Base-by-base conservation (phyloP, 805 yeast species). In the Candida coquimbonensis region DNA sequence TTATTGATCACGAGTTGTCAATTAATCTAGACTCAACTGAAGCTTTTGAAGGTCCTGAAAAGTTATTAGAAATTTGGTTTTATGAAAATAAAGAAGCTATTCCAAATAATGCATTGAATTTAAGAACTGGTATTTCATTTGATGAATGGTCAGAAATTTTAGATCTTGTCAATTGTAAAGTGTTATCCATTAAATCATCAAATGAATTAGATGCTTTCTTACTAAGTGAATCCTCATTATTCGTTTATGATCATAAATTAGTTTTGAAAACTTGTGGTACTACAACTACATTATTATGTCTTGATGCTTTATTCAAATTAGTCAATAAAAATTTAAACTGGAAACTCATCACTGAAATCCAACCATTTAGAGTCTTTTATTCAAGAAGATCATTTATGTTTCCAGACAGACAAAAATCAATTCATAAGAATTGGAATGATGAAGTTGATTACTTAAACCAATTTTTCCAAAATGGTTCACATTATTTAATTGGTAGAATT, bases 1-100 rank as follows among this genome's bases (percentile, higher is more conserved):
- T 73, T 60, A 80, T 88, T 56, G 90, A 90, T 65, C 91, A 84
- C 63, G 87, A 83, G 49, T 70, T 87, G 42, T 83, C 95, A 9
- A 81, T 80, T 39, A 75, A 77, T 49, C 70, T 90, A 52, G 97
- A 90, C 67, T 89, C 96, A 17, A 74, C 95, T 13, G 84, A 80
- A 60, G 96, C 97, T 3, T 91, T 91, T 62, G 98, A 91, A 70
- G 98, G 99, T 7, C 98, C 99, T 31, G 98, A 91, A 65, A 93
- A 91, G 65, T 72, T 91, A 47, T 71, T 93, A 37, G 96, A 91
- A 63, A 72, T 91, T 48, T 90, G 96, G 96, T 81, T 89, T 61
- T 80, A 81, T 55, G 75, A 82, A 12, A 64, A 71, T 35, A 69
- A 68, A 36, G 48, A 60, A 25, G 53, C 63, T n/a, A 31, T 55